A percentile compares a stretch with the other conserved stretches of the same genome.
phyloP scores from a whole-genome alignment of 2,329 filamentous ascomycete species.

The Arthrinium phaeospermum region DNA sequence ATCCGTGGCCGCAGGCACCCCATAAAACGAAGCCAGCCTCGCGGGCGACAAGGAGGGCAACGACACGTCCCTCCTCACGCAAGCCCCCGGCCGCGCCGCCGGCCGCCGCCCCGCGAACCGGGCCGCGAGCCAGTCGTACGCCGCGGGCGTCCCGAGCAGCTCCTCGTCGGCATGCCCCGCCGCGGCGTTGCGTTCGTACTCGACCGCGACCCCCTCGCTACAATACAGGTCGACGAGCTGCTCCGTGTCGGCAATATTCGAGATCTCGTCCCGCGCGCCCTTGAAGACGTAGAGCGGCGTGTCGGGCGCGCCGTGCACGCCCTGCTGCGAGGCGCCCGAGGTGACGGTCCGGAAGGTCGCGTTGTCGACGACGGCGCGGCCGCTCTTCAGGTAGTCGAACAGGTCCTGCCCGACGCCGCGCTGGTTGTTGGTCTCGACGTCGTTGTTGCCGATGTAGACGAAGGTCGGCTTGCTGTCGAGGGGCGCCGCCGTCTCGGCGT shows the following conservation, averaged over 20 bases:
- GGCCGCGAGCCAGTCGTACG: conserved; percentile 4
- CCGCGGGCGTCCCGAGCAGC: background rate
- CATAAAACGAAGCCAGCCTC: background rate
- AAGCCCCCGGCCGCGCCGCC: background rate
- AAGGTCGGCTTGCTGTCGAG: background rate
- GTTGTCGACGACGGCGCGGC: background rate
- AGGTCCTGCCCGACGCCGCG: background rate
- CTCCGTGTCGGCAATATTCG: background rate
- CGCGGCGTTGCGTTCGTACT: background rate
- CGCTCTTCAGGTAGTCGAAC: background rate
- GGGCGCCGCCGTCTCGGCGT: background rate
- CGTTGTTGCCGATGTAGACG: background rate
- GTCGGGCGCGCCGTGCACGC: conserved; percentile 2
- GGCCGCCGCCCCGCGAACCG: background rate
- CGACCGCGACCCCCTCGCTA: background rate
- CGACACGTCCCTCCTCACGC: background rate
- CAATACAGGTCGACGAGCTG: background rate
- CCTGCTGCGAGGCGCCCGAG: conserved; percentile 1
- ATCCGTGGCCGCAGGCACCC: background rate
- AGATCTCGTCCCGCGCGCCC: background rate
- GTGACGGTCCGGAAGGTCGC: background rate
- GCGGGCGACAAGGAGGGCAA: background rate
- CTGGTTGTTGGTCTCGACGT: background rate
- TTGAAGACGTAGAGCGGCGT: background rate
- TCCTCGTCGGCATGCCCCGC: background rate